Base-by-base conservation (phyloP, 805 yeast genomes). In the Hanseniaspora mollemarum region DNA sequence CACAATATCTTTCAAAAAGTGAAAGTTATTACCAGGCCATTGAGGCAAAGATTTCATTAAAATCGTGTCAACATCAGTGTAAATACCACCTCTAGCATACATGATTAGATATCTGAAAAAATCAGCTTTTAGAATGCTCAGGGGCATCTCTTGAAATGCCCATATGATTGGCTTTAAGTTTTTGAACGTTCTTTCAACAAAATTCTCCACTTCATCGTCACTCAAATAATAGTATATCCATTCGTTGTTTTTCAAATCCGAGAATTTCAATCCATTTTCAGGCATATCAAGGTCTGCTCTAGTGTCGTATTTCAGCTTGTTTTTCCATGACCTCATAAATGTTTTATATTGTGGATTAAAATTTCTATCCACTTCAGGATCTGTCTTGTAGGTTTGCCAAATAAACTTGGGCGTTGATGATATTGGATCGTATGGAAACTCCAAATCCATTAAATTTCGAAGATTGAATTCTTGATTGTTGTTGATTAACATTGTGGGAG, bases 351-450 rank as follows among this genome's bases (percentile, higher is more conserved):
- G 40, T 25, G 43, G 31, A 4, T 37, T 48, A 25, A 48, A 48
- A 29, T 65, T 62, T 10, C 70, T 59, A 19, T 85, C 83, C 60
- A 86, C 80, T 13, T 70, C 61, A 19, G 68, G 70, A 16, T 77
- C 78, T 43, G 74, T 78, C 66, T 87, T 90, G 96, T 96, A 90
- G 1, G 95, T 80, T 66, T 90, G 97, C 95, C 96, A 90, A 37
- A 90, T 78, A 56, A 76, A 76, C 19, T 80, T 83, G 0, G 96
- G 94, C 53, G 87, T 76, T 28, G 76, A 76, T 29, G 73, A 69
- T 4, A 67, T 53, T 1, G 79, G 69, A 54, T 82, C 81, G 66
- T 88, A 90, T 0, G 96, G 95, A 61, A 77, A 84, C 57, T 81
- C 75, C 61, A 66, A 78, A 18, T 81, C 72, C 54, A 88, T 70